Conservation (phyloP, 2,329 filamentous ascomycete genomes). For the Lanzia echinophila region DNA sequence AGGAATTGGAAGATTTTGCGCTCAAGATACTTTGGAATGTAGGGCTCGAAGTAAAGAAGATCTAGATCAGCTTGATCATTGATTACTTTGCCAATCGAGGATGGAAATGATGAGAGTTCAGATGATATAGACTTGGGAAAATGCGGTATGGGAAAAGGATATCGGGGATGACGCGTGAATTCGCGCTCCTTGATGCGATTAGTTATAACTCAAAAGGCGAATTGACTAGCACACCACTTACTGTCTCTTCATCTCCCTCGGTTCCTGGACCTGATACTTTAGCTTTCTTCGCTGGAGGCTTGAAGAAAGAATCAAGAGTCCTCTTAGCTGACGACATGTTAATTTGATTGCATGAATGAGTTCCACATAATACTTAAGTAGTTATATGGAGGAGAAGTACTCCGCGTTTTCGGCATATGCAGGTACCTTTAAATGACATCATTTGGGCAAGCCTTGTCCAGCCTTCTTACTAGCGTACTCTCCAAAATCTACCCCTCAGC, state of each 20-base stretch:
- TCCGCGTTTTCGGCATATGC: not conserved
- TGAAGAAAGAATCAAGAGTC: constrained; percentile 65
- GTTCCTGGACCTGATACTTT: constrained; percentile 19
- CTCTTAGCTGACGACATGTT: constrained; percentile 42
- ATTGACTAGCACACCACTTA: not conserved
- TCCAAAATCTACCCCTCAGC: not conserved
- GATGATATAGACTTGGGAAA: constrained; percentile 36
- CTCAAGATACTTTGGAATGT: constrained; percentile 51
- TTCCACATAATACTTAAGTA: not conserved
- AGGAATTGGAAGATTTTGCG: constrained; percentile 63
- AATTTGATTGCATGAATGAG: not conserved
- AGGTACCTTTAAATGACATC: constrained; percentile 15
- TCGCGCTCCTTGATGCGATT: constrained; percentile 11
- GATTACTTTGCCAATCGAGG: constrained; percentile 47
- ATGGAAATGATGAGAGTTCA: constrained; percentile 41
- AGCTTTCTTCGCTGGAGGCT: constrained; percentile 38
- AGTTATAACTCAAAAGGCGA: not conserved
- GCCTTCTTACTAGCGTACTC: constrained; percentile 3
- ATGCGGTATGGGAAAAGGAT: constrained; percentile 44
- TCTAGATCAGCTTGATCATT: constrained; percentile 65
- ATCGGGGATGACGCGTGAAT: constrained; percentile 37
- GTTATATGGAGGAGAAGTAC: not conserved
- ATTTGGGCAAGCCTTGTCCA: not conserved
- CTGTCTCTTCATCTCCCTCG: not conserved
- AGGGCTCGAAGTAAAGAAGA: constrained; percentile 69